A percentile compares a stretch with the other conserved stretches of the same genome.
phyloP scores from a whole-genome alignment of 768 basidiomycete genomes.

The Podaxis sp. region DNA sequence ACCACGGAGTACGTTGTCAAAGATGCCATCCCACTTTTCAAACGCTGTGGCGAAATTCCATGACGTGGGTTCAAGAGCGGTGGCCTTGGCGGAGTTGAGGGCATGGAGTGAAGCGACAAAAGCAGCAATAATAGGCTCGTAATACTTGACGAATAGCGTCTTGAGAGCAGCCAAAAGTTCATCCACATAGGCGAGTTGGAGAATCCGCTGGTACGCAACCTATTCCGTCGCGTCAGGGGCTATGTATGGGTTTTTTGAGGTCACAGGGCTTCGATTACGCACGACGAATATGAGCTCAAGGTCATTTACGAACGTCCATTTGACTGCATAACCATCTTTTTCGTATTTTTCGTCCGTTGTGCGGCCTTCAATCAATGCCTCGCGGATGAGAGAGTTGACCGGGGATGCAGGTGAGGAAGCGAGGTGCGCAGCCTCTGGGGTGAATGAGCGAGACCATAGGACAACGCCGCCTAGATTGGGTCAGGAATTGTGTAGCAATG shows the following conservation, averaged over 20 bases:
- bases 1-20: constrained; percentile 71
- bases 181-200: constrained; percentile 92
- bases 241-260: neutral
- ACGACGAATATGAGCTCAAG: constrained; percentile 97
- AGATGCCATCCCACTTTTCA: constrained; percentile 78
- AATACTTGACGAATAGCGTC: constrained; percentile 81
- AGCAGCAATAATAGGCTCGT: constrained; percentile 77
- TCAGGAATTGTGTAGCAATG: neutral
- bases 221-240: constrained; percentile 28
- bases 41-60: constrained; percentile 76
- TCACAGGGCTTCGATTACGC: constrained; percentile 26
- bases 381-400: constrained; percentile 84
- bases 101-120: constrained; percentile 85
- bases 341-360: constrained; percentile 83
- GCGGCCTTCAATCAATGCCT: constrained; percentile 89
- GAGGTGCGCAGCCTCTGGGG: constrained; percentile 74
- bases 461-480: constrained; percentile 75
- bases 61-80: constrained; percentile 34
- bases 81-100: constrained; percentile 43
- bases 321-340: constrained; percentile 91
- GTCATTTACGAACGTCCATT: constrained; percentile 95
- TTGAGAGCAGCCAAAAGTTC: constrained; percentile 82
- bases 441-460: constrained; percentile 94
- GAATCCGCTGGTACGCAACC: constrained; percentile 96
- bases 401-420: constrained; percentile 75